A percentile compares a stretch with the other conserved stretches of the same genome.
These are phyloP conservation scores for Periconia digitata DNA, from an alignment of 2,329 filamentous ascomycete genomes.

Conservation along the genomic window DNA sequence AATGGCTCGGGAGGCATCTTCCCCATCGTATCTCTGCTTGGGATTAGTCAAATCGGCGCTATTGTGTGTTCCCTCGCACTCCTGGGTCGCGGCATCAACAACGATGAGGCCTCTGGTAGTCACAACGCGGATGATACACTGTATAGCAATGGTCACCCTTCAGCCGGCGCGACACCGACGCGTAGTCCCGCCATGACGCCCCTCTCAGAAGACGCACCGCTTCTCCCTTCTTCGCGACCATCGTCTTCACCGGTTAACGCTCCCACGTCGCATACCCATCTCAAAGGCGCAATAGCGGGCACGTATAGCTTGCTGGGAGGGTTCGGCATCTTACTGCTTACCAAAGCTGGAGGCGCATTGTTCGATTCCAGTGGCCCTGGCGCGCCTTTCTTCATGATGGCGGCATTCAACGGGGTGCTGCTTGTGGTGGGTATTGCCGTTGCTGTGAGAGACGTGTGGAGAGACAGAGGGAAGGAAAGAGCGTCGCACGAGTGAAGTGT, in stretches of 20 bases:
- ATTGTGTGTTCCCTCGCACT: slow-evolving; percentile 95
- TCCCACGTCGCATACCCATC: slow-evolving; percentile 49
- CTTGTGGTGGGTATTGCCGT: slow-evolving; percentile 51
- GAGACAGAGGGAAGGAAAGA: neutral
- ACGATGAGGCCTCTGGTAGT: slow-evolving; percentile 36
- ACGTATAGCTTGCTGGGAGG: slow-evolving; percentile 92
- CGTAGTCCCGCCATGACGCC: slow-evolving; percentile 32
- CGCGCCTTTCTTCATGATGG: slow-evolving; percentile 94
- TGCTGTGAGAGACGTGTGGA: slow-evolving; percentile 10
- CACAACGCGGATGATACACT: slow-evolving; percentile 9
- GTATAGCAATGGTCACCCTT: slow-evolving; percentile 28
- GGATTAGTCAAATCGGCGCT: slow-evolving; percentile 91
- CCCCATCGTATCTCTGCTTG: slow-evolving; percentile 75
- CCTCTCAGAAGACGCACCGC: slow-evolving; percentile 29
- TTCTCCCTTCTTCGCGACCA: slow-evolving; percentile 18
- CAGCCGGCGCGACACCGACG: slow-evolving; percentile 37
- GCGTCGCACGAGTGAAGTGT: neutral
- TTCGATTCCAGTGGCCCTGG: slow-evolving; percentile 76
- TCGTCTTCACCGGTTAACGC: slow-evolving; percentile 9
- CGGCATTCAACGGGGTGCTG: slow-evolving; percentile 76
- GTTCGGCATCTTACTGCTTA: slow-evolving; percentile 84
- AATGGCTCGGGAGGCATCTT: slow-evolving; percentile 72
- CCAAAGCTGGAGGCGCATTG: slow-evolving; percentile 83
- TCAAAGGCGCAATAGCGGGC: slow-evolving; percentile 94
- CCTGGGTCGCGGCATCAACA: slow-evolving; percentile 76